Base-by-base conservation (phyloP, 1,284 basidiomycete genomes). In the Hemileia vastatrix region DNA sequence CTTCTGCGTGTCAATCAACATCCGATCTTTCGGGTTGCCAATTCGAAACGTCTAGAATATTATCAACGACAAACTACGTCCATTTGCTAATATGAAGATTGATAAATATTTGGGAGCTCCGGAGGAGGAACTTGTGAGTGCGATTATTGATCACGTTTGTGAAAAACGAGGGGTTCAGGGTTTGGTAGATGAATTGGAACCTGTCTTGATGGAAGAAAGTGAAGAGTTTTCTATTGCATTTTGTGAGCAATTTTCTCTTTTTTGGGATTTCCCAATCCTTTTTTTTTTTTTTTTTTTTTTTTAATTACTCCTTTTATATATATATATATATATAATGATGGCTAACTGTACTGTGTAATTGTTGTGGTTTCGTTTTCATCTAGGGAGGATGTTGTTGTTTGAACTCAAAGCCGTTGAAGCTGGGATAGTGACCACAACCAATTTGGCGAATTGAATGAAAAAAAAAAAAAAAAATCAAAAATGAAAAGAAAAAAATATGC, bases 101-200 rank as follows among this genome's bases (percentile, higher is more conserved):
- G 68, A 73, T 51, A 70, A 70, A 48, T 73, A 71, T 55, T 66
- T 75, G 33, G 73, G 73, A 24, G 54, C 64, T 9, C 70, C 73
- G 54, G 73, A 75, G 60, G 65, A 70, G 8, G 73, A 75, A 59
- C 65, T 75, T 18, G 61, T 75, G 24, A 68, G 55, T 44, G 71
- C 67, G n/a, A 70, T 74, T 21, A 63, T 69, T 47, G 69, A 71
- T 32, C 69, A 74, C 56, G 54, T 75, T 48, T 62, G 67, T 18
- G 70, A 66, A 44, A 70, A 68, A 64, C 72, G 71, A 58, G 49
- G 63, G 6, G 66, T 72, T 31, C 63, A 67, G 32, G 70, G 67
- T 13, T 68, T 75, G 23, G 66, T 71, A n/a, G 71, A 73, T 23
- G 73, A 74, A 60, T 65, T 75, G 18, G 73, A 75, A 47, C 69